Base-by-base conservation (phyloP, 2,329 filamentous ascomycete genomes). In the Fusarium setosum region DNA sequence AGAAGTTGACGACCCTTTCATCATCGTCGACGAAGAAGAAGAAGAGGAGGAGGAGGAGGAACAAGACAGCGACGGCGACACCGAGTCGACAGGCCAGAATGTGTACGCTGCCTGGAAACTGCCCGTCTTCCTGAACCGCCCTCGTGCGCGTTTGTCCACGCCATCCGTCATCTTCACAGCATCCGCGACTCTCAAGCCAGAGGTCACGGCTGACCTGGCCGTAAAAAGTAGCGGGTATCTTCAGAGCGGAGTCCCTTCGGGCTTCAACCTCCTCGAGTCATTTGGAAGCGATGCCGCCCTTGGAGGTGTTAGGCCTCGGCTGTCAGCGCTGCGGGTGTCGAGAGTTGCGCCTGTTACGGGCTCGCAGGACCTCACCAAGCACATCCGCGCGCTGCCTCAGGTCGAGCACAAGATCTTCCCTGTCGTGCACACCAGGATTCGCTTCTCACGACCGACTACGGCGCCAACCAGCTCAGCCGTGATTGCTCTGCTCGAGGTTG, bases 181-280 rank as follows among this genome's bases (percentile, higher is more conserved):
- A 13, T 83, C 83, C 2, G 88, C 88, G 6, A 88, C 84, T 63
- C 77, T 92, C 62, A 88, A 84, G 71, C 85, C 87, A 4, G 79
- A 82, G 32, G 55, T 68, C 40, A 64, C 71, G 24, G 57, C 68
- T 7, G 73, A 76, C n/a, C 58, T 71, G 13, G 65, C 61, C 52
- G 61, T 70, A 11, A 68, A 69, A 35, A 76, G 79, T 10, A 82
- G 86, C 58, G 89, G 91, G 51, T 93, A 93, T 72, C 83, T 95
- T 29, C 86, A 87, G 32, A 92, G 90, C 72, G 87, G 88, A 57
- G 78, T 89, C 23, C 89, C 92, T 1, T 85, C 89, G 7, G 89
- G 91, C 2, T 82, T 92, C 63, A 96, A 95, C 74, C 81, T 95
- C n/a, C 85, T 96, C 13, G 90, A 92, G 72, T 86, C 92, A 4